A percentile compares a stretch with the other conserved stretches of the same genome.
These are phyloP conservation scores for Aureobasidium uvarum DNA, from an alignment of 2,329 filamentous ascomycete genomes.

Conservation along the genomic window DNA sequence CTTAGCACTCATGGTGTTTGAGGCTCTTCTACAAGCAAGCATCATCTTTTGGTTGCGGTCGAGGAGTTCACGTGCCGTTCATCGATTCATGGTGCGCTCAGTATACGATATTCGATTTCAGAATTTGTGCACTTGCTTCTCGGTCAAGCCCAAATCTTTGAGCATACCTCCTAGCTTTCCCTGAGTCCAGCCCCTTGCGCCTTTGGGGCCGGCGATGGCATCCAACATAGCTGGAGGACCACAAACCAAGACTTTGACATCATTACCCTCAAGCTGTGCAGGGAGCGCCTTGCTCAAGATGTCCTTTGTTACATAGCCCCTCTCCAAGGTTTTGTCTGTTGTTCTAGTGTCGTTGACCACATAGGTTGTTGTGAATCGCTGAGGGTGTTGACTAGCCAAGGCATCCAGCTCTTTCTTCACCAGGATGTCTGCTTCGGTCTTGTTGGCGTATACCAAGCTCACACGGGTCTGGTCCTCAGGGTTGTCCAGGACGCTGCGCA, in stretches of 20 bases:
- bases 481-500: slow-evolving; percentile 60
- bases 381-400: slow-evolving; percentile 52
- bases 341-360: slow-evolving; percentile 52
- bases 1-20: too few species aligned
- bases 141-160: slow-evolving; percentile 56
- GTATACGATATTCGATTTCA: background rate
- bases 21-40: too few species aligned
- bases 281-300: slow-evolving; percentile 54
- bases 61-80: background rate
- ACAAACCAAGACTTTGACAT: slow-evolving; percentile 65
- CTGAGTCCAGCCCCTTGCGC: slow-evolving; percentile 37
- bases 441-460: slow-evolving; percentile 65
- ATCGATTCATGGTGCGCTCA: background rate
- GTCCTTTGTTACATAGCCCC: slow-evolving; percentile 59
- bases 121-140: slow-evolving; percentile 60
- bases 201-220: slow-evolving; percentile 51
- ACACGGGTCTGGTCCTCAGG: slow-evolving; percentile 61
- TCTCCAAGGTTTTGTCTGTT: slow-evolving; percentile 43
- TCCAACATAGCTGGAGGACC: slow-evolving; percentile 67
- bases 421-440: slow-evolving; percentile 62
- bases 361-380: slow-evolving; percentile 58
- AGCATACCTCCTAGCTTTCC: slow-evolving; percentile 52
- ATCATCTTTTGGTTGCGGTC: too few species aligned
- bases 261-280: slow-evolving; percentile 36
- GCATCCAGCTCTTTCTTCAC: slow-evolving; percentile 56